Percentiles rank a stretch among this genome's conserved stretches.
These are phyloP conservation scores for Jaltomata sinuosa DNA, from an alignment of 257 asterid genomes.

Conservation along the genomic window DNA sequence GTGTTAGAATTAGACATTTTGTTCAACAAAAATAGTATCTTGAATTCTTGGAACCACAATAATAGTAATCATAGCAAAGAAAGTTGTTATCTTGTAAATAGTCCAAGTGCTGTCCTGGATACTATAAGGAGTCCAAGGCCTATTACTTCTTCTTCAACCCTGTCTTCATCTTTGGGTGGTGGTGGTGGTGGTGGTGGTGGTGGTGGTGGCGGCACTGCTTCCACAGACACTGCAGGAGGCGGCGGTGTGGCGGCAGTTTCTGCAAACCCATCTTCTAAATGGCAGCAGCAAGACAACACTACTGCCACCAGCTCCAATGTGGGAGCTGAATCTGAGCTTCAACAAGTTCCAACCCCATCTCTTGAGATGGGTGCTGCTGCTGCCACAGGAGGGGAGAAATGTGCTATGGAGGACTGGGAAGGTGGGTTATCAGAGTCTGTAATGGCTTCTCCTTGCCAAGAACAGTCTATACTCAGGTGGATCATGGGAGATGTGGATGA, in stretches of 20 bases:
- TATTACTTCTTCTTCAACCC: slow-evolving; percentile 70
- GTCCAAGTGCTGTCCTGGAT: slow-evolving; percentile 68
- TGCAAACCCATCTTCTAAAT: slow-evolving; percentile 57
- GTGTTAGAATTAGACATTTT: slow-evolving; percentile 38
- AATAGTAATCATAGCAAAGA: slow-evolving; percentile 1
- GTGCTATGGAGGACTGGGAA: slow-evolving; percentile 87
- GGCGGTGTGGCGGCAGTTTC: slow-evolving; percentile 81
- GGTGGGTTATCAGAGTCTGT: slow-evolving; percentile 62
- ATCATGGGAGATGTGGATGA: slow-evolving; percentile 94
- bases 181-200: slow-evolving; percentile 36
- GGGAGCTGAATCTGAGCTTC: slow-evolving; percentile 45
- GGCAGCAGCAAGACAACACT: slow-evolving; percentile 63
- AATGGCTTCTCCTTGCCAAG: slow-evolving; percentile 61
- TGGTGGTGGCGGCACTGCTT: slow-evolving; percentile 50
- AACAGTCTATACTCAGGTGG: slow-evolving; percentile 68
- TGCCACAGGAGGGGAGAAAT: slow-evolving; percentile 35
- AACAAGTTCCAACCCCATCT: slow-evolving; percentile 46
- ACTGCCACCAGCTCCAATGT: slow-evolving; percentile 75
- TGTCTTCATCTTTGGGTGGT: slow-evolving; percentile 68
- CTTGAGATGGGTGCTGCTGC: slow-evolving; percentile 34
- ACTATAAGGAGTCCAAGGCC: slow-evolving; percentile 57
- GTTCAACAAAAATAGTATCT: slow-evolving; percentile 6
- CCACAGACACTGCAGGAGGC: slow-evolving; percentile 43
- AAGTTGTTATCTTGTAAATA: slow-evolving; percentile 16
- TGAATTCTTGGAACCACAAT: slow-evolving; percentile 8